Conservation (phyloP, 441 rosid species). For the Corymbia citriodora region DNA sequence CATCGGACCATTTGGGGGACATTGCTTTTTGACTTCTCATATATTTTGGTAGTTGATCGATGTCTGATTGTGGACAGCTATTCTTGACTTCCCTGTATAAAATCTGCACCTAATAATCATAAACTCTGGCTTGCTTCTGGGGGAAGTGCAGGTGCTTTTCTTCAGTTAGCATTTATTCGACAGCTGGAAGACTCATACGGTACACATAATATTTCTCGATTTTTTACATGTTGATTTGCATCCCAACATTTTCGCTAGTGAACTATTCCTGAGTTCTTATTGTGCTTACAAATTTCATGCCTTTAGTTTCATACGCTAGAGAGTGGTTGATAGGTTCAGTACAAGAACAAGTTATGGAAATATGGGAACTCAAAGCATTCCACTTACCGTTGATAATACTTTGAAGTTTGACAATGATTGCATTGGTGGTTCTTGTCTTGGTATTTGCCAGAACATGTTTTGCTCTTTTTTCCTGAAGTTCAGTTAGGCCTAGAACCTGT, state of each 20-base stretch:
- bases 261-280: background rate
- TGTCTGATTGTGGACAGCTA: background rate
- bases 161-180: conserved; percentile 69
- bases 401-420: background rate
- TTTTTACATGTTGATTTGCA: background rate
- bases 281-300: background rate
- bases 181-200: conserved; percentile 74
- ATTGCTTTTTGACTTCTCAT: background rate
- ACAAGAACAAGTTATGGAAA: background rate
- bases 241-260: background rate
- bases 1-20: background rate
- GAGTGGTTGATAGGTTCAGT: background rate
- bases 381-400: background rate
- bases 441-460: background rate
- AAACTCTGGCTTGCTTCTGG: conserved; percentile 2
- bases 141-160: conserved; percentile 66
- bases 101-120: background rate
- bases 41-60: background rate
- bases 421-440: background rate
- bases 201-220: background rate
- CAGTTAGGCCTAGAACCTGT: background rate
- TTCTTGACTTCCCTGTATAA: background rate
- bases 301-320: background rate
- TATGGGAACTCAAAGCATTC: background rate
- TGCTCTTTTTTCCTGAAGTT: background rate